phyloP scores from a whole-genome alignment of 352 stramenopile genomes.

The Blastocystis sp. region DNA sequence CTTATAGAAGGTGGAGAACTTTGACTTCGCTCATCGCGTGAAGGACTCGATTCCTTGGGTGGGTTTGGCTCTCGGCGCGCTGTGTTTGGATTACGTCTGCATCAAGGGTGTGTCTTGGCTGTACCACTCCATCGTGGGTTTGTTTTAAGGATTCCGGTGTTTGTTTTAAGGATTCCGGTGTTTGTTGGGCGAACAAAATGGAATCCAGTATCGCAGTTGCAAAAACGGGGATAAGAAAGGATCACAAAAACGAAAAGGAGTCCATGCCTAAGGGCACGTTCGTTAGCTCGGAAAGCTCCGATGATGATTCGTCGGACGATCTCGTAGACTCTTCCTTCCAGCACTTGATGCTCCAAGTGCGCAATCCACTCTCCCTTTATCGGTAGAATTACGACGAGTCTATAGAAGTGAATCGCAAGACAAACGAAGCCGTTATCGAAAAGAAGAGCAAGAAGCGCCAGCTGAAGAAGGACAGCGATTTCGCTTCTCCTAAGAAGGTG shows the following conservation, averaged over 20 bases:
- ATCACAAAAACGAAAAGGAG: not conserved
- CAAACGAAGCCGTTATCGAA: not conserved
- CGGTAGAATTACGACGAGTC: not conserved
- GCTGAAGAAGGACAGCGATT: not conserved
- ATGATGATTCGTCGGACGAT: not conserved
- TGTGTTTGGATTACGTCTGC: not conserved
- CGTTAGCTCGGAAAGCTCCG: not conserved
- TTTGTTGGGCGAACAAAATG: not conserved
- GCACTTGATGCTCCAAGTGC: not conserved
- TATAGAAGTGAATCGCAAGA: not conserved
- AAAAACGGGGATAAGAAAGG: not conserved
- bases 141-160: not conserved
- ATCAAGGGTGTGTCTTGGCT: not conserved
- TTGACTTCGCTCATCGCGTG: conserved; percentile 42
- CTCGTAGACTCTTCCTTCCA: not conserved
- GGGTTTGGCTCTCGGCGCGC: not conserved
- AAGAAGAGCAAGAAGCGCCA: not conserved
- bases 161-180: not conserved
- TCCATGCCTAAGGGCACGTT: not conserved
- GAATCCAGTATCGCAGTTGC: not conserved
- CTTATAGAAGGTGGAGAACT: conserved; percentile 45
- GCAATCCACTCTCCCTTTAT: not conserved
- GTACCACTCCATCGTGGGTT: not conserved
- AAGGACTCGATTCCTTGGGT: conserved; percentile 30
- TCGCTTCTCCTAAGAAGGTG: not conserved